These are phyloP conservation scores for Parasarocladium wereldwijsianum DNA, from an alignment of 2,329 filamentous ascomycete genomes.

Conservation along the genomic window DNA sequence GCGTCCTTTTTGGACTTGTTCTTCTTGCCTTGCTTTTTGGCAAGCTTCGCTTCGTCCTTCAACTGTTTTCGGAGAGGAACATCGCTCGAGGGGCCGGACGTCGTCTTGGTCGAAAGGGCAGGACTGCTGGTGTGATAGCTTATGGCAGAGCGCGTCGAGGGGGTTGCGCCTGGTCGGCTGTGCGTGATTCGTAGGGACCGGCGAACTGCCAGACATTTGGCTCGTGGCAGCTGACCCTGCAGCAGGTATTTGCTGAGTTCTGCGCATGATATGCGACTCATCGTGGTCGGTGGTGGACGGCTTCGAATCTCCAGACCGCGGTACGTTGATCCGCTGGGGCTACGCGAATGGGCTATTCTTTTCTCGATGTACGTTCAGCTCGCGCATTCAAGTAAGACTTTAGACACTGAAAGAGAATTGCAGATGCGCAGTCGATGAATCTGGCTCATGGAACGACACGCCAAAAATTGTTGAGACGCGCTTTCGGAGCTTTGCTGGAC, in stretches of 20 bases:
- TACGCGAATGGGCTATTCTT: not conserved
- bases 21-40: conserved; percentile 47
- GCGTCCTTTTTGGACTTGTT: conserved; percentile 28
- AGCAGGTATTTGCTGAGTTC: conserved; percentile 35
- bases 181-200: conserved; percentile 5
- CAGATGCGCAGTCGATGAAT: not conserved
- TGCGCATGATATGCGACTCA: conserved; percentile 28
- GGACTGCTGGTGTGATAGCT: conserved; percentile 15
- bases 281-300: conserved; percentile 10
- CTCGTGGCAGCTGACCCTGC: conserved; percentile 24
- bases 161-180: conserved; percentile 6
- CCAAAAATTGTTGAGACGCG: no score
- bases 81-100: conserved; percentile 9
- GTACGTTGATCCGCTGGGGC: not conserved
- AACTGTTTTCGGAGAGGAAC: conserved; percentile 55
- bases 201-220: conserved; percentile 22
- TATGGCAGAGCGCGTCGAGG: conserved; percentile 9
- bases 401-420: not conserved
- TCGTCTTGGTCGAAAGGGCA: conserved; percentile 9
- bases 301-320: not conserved
- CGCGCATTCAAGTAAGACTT: not conserved
- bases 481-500: no score
- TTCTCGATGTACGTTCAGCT: not conserved
- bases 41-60: conserved; percentile 55
- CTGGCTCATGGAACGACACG: no score